These are phyloP conservation scores for Rhizomucor miehei DNA, from an alignment of 371 early-diverging fungal genomes.

Conservation along the genomic window DNA sequence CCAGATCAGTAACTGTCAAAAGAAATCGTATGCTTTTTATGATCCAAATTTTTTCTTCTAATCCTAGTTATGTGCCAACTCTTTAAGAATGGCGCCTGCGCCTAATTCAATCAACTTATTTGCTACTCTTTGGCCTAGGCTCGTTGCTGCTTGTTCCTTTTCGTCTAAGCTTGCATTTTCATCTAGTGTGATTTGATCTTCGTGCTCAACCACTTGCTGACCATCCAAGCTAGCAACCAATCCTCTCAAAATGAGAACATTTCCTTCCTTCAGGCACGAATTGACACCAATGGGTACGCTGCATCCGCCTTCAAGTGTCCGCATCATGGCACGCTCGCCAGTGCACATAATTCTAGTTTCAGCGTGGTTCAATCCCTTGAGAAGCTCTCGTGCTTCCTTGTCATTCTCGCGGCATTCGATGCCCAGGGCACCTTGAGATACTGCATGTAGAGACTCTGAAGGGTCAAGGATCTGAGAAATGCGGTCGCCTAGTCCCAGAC, in stretches of 20 bases:
- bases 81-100: slow-evolving; percentile 36
- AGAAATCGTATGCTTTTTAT: no score
- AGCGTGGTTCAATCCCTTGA: slow-evolving; percentile 63
- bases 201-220: slow-evolving; percentile 47
- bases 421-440: slow-evolving; percentile 93
- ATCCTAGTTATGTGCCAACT: slow-evolving; percentile 5
- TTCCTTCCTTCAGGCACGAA: slow-evolving; percentile 50
- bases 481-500: slow-evolving; percentile 66
- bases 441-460: slow-evolving; percentile 81
- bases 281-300: slow-evolving; percentile 94
- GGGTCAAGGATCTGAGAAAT: slow-evolving; percentile 70
- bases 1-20: no score
- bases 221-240: slow-evolving; percentile 75
- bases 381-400: slow-evolving; percentile 33
- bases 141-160: slow-evolving; percentile 22
- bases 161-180: slow-evolving; percentile 27
- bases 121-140: slow-evolving; percentile 29
- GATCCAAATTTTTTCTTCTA: no score
- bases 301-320: slow-evolving; percentile 93
- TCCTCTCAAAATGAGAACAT: slow-evolving; percentile 52
- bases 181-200: slow-evolving; percentile 35
- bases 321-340: slow-evolving; percentile 90
- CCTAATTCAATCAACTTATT: slow-evolving; percentile 24
- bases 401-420: slow-evolving; percentile 85
- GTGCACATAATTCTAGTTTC: slow-evolving; percentile 68